These are phyloP conservation scores for Eucalyptus guilfoylei DNA, from an alignment of 345 rosid species.

Conservation along the genomic window DNA sequence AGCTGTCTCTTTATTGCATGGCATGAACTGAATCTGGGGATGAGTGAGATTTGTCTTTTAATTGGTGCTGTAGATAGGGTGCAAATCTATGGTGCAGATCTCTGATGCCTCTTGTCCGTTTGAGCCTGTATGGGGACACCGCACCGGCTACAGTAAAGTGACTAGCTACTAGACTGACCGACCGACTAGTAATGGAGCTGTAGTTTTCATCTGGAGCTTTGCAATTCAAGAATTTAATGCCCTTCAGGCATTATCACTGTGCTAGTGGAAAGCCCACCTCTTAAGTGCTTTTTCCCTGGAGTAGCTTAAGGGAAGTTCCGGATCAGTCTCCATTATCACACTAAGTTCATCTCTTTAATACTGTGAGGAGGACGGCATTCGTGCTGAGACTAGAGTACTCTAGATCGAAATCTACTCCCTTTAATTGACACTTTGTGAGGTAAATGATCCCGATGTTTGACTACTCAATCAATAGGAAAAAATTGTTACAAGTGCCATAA, in stretches of 20 bases:
- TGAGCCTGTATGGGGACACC: not conserved
- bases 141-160: not conserved
- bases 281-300: not conserved
- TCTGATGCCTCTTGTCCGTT: not conserved
- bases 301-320: not conserved
- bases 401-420: not conserved
- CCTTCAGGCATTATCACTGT: not conserved
- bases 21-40: not conserved
- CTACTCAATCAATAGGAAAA: not conserved
- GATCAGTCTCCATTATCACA: not conserved
- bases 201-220: not conserved
- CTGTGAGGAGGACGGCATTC: not conserved
- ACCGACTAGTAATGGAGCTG: not conserved
- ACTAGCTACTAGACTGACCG: not conserved
- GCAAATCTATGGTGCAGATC: not conserved
- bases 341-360: not conserved
- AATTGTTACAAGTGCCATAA: no score
- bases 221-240: not conserved
- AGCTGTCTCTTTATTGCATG: not conserved
- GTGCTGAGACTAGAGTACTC: not conserved
- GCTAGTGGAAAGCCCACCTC: not conserved
- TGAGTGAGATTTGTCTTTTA: not conserved
- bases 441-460: fast-evolving
- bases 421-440: not conserved
- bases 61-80: not conserved